phyloP scores from a whole-genome alignment of 2,329 filamentous ascomycete genomes.

The Aspergillus aculeatinus region DNA sequence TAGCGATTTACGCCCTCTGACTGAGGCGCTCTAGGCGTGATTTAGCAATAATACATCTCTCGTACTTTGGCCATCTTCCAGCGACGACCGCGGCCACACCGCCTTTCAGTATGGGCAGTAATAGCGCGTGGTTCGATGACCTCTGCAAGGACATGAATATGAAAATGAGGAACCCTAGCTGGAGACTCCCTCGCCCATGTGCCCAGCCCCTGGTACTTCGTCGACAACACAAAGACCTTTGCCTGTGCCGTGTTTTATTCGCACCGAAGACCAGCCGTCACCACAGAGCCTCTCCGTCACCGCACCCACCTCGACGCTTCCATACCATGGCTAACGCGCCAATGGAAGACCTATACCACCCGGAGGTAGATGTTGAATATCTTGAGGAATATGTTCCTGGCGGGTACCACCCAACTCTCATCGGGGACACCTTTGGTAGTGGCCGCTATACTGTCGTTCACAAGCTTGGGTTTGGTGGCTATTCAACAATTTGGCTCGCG shows the following conservation, averaged over 20 bases:
- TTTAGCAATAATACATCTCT: too few relatives aligned
- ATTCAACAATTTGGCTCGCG: slow-evolving; percentile 8
- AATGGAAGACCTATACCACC: neutral
- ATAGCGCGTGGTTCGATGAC: too few relatives aligned
- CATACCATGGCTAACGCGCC: neutral
- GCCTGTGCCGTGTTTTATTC: neutral
- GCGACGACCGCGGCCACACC: too few relatives aligned
- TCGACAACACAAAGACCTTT: neutral
- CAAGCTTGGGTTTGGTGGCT: slow-evolving; percentile 8
- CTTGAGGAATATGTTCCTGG: neutral
- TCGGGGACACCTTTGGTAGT: slow-evolving; percentile 4
- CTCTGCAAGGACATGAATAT: slow-evolving; percentile 5
- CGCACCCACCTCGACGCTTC: neutral
- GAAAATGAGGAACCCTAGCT: neutral
- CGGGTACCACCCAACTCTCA: slow-evolving; percentile 5
- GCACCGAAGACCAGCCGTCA: neutral
- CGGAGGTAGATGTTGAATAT: neutral
- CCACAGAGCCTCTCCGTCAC: neutral
- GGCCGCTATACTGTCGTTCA: slow-evolving; percentile 6
- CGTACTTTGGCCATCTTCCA: too few relatives aligned
- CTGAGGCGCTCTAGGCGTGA: too few relatives aligned
- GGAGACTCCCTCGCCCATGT: slow-evolving; percentile 1
- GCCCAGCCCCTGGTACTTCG: neutral
- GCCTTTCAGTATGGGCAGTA: too few relatives aligned
- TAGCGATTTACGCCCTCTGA: too few relatives aligned